Evolutionary conservation across 495 filamentous ascomycete genomes (phyloP).

Genomic region (Tuber microsphaerosporum): DNA sequence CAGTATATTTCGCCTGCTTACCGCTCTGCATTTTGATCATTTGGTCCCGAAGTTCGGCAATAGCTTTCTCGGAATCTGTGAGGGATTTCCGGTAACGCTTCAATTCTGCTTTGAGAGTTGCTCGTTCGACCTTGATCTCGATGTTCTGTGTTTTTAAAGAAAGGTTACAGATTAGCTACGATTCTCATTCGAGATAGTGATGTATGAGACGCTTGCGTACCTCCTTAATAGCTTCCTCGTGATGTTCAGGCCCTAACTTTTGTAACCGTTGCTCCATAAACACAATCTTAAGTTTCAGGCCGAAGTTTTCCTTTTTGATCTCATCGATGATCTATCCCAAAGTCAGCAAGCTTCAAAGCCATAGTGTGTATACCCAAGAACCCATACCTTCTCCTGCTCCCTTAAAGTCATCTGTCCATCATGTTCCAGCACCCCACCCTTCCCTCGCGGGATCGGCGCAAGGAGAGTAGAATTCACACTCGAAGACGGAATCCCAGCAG

Average conservation of each 20-base stretch:
- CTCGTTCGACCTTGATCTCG: constrained; percentile 81
- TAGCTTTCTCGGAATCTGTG: constrained; percentile 65
- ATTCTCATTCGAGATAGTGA: background rate
- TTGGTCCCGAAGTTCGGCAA: constrained; percentile 66
- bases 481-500: constrained; percentile 53
- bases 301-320: constrained; percentile 88
- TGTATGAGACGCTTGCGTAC: constrained; percentile 11
- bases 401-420: constrained; percentile 83
- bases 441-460: constrained; percentile 54
- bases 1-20: constrained; percentile 50
- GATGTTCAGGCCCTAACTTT: constrained; percentile 79
- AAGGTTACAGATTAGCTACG: background rate
- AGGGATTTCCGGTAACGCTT: constrained; percentile 74
- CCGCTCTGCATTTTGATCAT: constrained; percentile 64
- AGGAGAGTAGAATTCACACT: constrained; percentile 80
- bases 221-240: constrained; percentile 76
- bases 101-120: constrained; percentile 80
- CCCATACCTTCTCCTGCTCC: constrained; percentile 78
- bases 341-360: background rate
- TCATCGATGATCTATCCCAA: constrained; percentile 65
- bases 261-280: constrained; percentile 71
- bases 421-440: constrained; percentile 57
- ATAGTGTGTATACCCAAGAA: background rate
- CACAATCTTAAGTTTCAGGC: constrained; percentile 71
- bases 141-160: constrained; percentile 55